A percentile compares a stretch with the other conserved stretches of the same genome.
phyloP scores from a whole-genome alignment of 78 protist genomes.

The Dictyostelium purpureum region DNA sequence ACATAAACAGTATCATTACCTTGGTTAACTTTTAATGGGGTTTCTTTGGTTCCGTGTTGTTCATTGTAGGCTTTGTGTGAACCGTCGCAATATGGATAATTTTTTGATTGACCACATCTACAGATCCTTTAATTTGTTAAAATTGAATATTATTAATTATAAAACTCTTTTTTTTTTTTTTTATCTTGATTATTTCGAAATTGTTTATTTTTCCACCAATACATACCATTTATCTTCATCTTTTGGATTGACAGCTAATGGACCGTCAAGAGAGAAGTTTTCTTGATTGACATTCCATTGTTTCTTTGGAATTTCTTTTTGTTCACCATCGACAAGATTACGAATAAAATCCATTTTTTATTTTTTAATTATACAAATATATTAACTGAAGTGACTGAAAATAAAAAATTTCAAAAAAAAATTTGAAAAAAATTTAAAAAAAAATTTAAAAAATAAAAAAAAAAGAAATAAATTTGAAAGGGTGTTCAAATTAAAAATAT shows the following conservation, averaged over 20 bases:
- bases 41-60: background rate
- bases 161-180: background rate
- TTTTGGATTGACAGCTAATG: conserved; percentile 41
- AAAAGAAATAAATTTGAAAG: too few species aligned
- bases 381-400: too few species aligned
- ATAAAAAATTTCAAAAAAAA: too few species aligned
- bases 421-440: too few species aligned
- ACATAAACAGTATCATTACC: conserved; percentile 54
- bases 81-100: conserved; percentile 60
- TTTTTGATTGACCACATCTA: conserved; percentile 73
- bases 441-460: too few species aligned
- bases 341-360: too few species aligned
- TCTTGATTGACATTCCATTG: conserved; percentile 40
- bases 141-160: background rate
- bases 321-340: too few species aligned
- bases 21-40: conserved; percentile 30
- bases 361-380: too few species aligned
- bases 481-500: too few species aligned
- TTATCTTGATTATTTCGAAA: too few species aligned
- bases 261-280: conserved; percentile 38
- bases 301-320: conserved; percentile 29
- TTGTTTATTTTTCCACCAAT: background rate
- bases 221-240: conserved; percentile 22
- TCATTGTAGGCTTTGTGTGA: conserved; percentile 25
- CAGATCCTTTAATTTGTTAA: conserved; percentile 22